Percentiles rank a stretch among this genome's conserved stretches.
Conservation (phyloP, 352 stramenopile genomes). For the Phytophthora litchii region DNA sequence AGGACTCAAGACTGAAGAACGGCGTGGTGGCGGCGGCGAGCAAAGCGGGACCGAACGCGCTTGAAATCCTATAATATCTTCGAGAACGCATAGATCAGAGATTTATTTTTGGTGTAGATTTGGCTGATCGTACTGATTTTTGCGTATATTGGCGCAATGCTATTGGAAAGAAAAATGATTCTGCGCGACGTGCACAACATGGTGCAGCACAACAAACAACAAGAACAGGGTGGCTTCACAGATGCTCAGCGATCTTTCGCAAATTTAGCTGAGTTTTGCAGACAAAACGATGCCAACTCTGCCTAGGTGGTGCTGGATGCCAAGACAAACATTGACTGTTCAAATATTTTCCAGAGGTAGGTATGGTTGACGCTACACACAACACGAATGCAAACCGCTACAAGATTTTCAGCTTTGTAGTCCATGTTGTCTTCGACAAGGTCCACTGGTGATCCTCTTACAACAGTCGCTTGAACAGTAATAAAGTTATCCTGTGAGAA, state of each 20-base stretch:
- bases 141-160: neutral
- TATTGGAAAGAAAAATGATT: conserved; percentile 1
- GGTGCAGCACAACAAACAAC: conserved; percentile 5
- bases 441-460: neutral
- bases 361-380: conserved; percentile 16
- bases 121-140: neutral
- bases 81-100: neutral
- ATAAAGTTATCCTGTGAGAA: neutral
- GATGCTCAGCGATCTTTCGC: conserved; percentile 5
- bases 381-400: conserved; percentile 20
- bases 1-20: neutral
- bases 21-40: neutral
- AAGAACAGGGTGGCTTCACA: neutral
- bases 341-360: conserved; percentile 7
- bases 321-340: conserved; percentile 4
- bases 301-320: neutral
- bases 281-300: conserved; percentile 1
- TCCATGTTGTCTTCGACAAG: conserved; percentile 11
- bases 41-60: neutral
- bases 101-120: conserved; percentile 3
- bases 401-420: conserved; percentile 24
- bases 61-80: neutral
- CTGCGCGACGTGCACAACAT: conserved; percentile 18
- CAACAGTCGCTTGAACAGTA: neutral
- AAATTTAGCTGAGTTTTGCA: conserved; percentile 11